These are phyloP conservation scores for Selenicereus undatus DNA, from an alignment of 148 eudicot genomes.

Conservation along the genomic window DNA sequence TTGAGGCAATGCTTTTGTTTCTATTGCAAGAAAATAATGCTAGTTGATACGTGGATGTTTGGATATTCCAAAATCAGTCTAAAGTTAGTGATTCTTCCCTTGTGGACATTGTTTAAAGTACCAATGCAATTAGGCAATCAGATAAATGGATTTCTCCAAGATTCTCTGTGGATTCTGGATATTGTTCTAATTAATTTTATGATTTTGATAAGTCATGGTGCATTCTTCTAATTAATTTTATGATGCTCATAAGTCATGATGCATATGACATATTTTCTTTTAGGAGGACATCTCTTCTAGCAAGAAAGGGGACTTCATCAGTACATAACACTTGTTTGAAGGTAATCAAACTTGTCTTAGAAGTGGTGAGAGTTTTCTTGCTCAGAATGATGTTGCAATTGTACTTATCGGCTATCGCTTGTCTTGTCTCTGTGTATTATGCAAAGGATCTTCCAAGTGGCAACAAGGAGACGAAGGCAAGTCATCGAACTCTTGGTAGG, in stretches of 20 bases:
- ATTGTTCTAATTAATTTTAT: background rate
- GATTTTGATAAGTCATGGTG: background rate
- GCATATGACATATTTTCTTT: background rate
- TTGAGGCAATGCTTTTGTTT: background rate
- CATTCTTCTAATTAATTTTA: background rate
- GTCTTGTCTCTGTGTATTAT: background rate
- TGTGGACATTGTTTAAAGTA: background rate
- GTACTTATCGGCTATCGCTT: background rate
- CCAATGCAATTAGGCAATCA: background rate
- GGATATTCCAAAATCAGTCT: background rate
- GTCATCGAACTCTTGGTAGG: conserved; percentile 22
- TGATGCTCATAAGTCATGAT: background rate
- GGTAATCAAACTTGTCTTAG: conserved; percentile 1
- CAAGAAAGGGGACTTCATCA: conserved; percentile 10
- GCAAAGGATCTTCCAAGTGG: conserved; percentile 11
- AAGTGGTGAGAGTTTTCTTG: background rate
- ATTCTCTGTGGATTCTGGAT: background rate
- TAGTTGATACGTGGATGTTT: background rate
- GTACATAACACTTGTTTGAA: conserved; percentile 1
- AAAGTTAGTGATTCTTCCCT: background rate
- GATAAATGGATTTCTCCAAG: background rate
- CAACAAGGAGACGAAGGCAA: conserved; percentile 10
- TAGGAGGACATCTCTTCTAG: conserved; percentile 19
- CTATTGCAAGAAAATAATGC: background rate
- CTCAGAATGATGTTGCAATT: background rate